phyloP scores from a whole-genome alignment of 2,329 filamentous ascomycete genomes.

The Hypocreales sp. region DNA sequence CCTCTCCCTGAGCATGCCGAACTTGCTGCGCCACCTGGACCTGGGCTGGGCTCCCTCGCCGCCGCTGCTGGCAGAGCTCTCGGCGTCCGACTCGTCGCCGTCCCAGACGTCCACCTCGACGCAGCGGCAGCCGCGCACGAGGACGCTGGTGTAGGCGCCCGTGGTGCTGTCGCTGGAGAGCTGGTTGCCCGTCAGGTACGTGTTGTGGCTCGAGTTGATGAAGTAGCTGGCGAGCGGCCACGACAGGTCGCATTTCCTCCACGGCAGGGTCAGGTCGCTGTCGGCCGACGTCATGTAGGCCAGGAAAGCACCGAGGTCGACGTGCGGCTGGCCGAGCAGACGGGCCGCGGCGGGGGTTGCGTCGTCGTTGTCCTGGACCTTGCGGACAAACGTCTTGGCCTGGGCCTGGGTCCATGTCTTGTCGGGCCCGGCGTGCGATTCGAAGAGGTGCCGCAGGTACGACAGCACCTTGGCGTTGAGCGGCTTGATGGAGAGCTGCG shows the following conservation, averaged over 20 bases:
- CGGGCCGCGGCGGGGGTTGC: conserved; percentile 12
- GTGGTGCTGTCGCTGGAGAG: conserved; percentile 76
- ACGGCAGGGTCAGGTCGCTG: conserved; percentile 25
- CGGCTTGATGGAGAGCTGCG: conserved; percentile 22
- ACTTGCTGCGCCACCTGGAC: conserved; percentile 38
- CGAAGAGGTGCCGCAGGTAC: conserved; percentile 31
- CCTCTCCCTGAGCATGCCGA: conserved; percentile 47
- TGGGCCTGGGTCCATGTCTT: conserved; percentile 30
- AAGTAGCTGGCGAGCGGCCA: conserved; percentile 82
- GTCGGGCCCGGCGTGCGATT: conserved; percentile 22
- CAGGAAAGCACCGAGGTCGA: conserved; percentile 34
- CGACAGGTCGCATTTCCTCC: conserved; percentile 38
- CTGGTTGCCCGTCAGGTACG: conserved; percentile 80
- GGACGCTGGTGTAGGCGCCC: conserved; percentile 70
- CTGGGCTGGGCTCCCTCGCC: conserved; percentile 40
- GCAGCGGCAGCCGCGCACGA: conserved; percentile 75
- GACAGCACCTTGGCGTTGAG: conserved; percentile 23
- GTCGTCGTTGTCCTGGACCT: conserved; percentile 26
- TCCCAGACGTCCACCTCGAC: conserved; percentile 96
- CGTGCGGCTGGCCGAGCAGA: conserved; percentile 13
- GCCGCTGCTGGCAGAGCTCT: conserved; percentile 37
- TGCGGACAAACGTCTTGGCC: conserved; percentile 27
- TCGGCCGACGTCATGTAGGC: conserved; percentile 39
- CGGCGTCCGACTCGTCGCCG: conserved; percentile 58
- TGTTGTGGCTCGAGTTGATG: conserved; percentile 91